Evolutionary conservation across 352 stramenopile genomes (phyloP).

Genomic region (Pythium dissotocum): DNA sequence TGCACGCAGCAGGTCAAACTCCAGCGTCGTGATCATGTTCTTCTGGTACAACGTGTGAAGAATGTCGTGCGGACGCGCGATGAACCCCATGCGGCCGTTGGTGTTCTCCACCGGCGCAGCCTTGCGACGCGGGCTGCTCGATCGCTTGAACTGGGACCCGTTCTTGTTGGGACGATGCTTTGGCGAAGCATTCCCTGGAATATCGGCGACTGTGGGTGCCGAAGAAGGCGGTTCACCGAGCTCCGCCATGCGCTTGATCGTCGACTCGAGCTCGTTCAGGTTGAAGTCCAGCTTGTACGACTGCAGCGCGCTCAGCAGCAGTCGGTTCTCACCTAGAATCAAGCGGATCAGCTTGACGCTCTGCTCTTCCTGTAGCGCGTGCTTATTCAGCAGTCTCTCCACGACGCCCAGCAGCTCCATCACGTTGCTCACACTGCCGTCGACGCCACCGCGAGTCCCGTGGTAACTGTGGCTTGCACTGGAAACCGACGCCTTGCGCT

Average conservation of each 20-base stretch:
- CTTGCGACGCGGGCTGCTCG: conserved; percentile 10
- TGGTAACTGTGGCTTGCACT: background rate
- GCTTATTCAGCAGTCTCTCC: conserved; percentile 60
- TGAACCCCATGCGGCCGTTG: conserved; percentile 15
- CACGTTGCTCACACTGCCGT: conserved; percentile 29
- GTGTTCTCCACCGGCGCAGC: background rate
- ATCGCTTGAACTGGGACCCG: conserved; percentile 15
- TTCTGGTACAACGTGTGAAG: conserved; percentile 50
- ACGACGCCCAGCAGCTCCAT: conserved; percentile 55
- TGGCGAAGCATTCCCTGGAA: conserved; percentile 5
- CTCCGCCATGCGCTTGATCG: conserved; percentile 49
- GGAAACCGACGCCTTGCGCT: conserved; percentile 7
- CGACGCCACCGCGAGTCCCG: background rate
- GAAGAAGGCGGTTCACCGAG: conserved; percentile 25
- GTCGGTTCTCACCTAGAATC: conserved; percentile 46
- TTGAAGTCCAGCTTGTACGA: conserved; percentile 51
- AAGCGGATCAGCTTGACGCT: conserved; percentile 46
- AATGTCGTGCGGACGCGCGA: conserved; percentile 37
- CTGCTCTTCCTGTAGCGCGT: conserved; percentile 59
- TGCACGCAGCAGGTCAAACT: conserved; percentile 57
- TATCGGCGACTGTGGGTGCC: conserved; percentile 16
- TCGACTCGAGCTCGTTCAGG: conserved; percentile 50
- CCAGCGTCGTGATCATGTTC: conserved; percentile 62
- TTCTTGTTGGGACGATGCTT: conserved; percentile 3
- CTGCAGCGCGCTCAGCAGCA: conserved; percentile 57